phyloP scores from a whole-genome alignment of 306 rosid genomes.

The Benincasa hispida region DNA sequence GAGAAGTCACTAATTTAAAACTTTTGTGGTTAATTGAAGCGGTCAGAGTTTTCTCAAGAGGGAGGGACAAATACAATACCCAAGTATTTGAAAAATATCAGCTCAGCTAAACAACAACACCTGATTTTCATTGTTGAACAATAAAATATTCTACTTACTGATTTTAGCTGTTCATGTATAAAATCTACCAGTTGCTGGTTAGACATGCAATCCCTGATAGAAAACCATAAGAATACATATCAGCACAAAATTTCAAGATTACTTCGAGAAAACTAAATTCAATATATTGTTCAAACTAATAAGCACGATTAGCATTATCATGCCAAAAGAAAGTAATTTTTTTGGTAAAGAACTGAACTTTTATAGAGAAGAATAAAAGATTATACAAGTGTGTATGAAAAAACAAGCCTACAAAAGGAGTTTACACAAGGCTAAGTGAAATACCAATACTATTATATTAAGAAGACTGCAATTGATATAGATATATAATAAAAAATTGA shows the following conservation, averaged over 20 bases:
- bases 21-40: background rate
- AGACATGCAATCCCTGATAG: constrained; percentile 92
- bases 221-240: constrained; percentile 16
- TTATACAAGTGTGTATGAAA: too few species aligned
- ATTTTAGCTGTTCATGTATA: constrained; percentile 50
- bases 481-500: too few species aligned
- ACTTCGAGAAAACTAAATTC: background rate
- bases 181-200: constrained; percentile 88
- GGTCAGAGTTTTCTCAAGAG: background rate
- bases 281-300: background rate
- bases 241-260: background rate
- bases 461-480: background rate
- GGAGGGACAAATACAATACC: too few species aligned
- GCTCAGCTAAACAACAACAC: background rate
- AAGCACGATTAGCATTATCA: background rate
- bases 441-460: background rate
- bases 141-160: constrained; percentile 27
- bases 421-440: background rate
- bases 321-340: background rate
- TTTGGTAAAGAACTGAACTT: too few species aligned
- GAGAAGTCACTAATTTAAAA: too few species aligned
- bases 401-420: too few species aligned
- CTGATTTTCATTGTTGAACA: background rate
- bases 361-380: too few species aligned
- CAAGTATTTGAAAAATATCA: background rate